Evolutionary conservation across 2,329 filamentous ascomycete genomes (phyloP), one percentile per base, ranked within the genome.

Genomic region (Diaporthe destruens): DNA sequence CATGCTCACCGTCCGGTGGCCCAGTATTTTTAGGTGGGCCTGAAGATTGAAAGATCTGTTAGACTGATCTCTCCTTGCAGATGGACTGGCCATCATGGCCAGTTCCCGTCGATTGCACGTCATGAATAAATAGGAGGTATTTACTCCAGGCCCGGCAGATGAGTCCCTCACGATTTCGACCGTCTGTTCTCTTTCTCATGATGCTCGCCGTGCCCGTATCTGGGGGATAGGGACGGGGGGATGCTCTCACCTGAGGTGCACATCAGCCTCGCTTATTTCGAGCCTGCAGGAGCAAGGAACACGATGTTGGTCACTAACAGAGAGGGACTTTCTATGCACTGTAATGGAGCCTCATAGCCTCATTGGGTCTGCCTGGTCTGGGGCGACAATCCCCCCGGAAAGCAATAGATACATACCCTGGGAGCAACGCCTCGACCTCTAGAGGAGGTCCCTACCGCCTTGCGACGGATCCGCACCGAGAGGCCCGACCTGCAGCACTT

Each of bases 1-100:
- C n/a, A 65, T 34, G 39, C 42, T 51, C 61, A 65, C 61, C 61
- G 61, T 65, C 44, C 34, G 44, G 47, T 18, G 61, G 44, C 61
- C 61, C 44, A 65, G 1, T 65, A 39, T 39, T 65, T 51, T 51
- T 65, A 18, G 44, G 61, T 65, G 61, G 61, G 44, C 29, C 61
- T 23, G 3, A 16, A 23, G 23, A 1, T 23, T 51, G n/a, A 49
- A 36, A 65, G 44, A 51, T 65, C 29, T 65, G 32, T 36, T 65
- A 34, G 25, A 47, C 23, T 14, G 29, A 34, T 11, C 11, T 36
- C 34, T 25, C 12, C 61, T 12, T 25, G 9, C 6, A n/a, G 25
- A 9, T 6, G 3, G 23, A 11, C 61, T 51, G 61, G 44, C 14
- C 23, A 36, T 51, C 29, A 23, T 20, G 51, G 9, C 29, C 44